Base-by-base conservation (phyloP, 805 yeast genomes). In the Metahyphopichia silvanorum region DNA sequence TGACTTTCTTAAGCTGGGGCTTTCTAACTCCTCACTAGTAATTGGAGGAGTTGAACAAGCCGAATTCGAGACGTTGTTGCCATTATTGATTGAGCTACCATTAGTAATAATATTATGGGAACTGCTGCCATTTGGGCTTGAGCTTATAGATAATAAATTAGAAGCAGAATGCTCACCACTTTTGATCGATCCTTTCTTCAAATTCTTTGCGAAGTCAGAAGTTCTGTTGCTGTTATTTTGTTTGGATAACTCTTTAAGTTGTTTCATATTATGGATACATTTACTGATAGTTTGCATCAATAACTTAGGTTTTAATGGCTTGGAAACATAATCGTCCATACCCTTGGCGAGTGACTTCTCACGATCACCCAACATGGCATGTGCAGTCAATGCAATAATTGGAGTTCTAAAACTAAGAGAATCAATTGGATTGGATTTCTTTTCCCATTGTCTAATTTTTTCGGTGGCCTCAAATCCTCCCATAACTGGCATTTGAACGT, bases 401-500 rank as follows among this genome's bases (percentile, higher is more conserved):
- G 96, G 95, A 1, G 91, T 82, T 37, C 94, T 71, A 39, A 82
- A 78, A 20, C 84, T 72, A 32, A 80, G 71, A 6, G 81, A 74
- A 52, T 78, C 82, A 15, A 77, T 76, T 27, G 89, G 87, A 41
- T 81, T 79, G 14, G 79, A 72, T 57, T 81, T 82, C 64, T 74
- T 77, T 59, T 86, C 96, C 94, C 94, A 86, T 51, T 83, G 87
- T 46, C 96, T 69, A 33, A 86, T 86, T 57, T 79, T 77, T 29
- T 82, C 86, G 1, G 95, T 86, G 2, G 95, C 95, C 51, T 86
- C 96, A 55, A 86, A 86, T 0, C 96, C 96, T 18, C 95, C 95
- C 93, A 86, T 87, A 11, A 85, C 86, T 6, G 95, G 95, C 96
- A 86, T 86, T 57, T 86, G 96, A 27, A 86, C 95, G 63, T 86